Base-by-base conservation (phyloP, 1,284 basidiomycete genomes). In the Termitomyces sp. region DNA sequence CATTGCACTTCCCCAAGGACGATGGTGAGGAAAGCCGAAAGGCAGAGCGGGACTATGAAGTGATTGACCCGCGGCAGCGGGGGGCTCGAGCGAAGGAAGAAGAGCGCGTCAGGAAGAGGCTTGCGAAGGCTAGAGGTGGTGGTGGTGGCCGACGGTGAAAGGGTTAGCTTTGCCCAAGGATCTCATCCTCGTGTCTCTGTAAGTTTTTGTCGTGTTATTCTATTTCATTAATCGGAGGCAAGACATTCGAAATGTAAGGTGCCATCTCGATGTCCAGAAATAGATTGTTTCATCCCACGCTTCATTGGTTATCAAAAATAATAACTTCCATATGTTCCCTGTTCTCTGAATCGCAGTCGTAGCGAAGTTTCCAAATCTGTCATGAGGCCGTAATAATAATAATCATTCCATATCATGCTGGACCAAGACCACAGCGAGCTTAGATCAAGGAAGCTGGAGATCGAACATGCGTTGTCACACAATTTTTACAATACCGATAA, bases 41-140 rank as follows among this genome's bases (percentile, higher is more conserved):
- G 67, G 92, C 92, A 0, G 90, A 94, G 68, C 77, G 90, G 47
- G 92, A 95, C 62, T 95, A 94, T 64, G 89, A 93, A 67, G 92
- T 95, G 46, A 92, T 92, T 64, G 89, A 92, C 66, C 89, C 89
- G 0, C 71, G 89, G 58, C 78, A 81, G 53, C 71, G 89, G 51
- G 77, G 83, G 45, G 87, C 86, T 17, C 73, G 80, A 43, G 89
- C 89, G 26, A 80, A 74, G 62, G 85, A 90, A 64, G 88, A 91
- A 64, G 88, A 90, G 63, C 75, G 75, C 61, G 86, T 88, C 57
- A 72, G 83, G 62, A 88, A 83, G 67, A 74, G 73, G 49, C 67
- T 64, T 24, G 65, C 70, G 61, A 74, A 74, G 41, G 69, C 68
- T 13, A 65, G 68, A 53, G 68, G 69, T 30, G 62, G 65, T 19